These are phyloP conservation scores for Huntiella moniliformis DNA, from an alignment of 2,329 filamentous ascomycete genomes.

Conservation along the genomic window DNA sequence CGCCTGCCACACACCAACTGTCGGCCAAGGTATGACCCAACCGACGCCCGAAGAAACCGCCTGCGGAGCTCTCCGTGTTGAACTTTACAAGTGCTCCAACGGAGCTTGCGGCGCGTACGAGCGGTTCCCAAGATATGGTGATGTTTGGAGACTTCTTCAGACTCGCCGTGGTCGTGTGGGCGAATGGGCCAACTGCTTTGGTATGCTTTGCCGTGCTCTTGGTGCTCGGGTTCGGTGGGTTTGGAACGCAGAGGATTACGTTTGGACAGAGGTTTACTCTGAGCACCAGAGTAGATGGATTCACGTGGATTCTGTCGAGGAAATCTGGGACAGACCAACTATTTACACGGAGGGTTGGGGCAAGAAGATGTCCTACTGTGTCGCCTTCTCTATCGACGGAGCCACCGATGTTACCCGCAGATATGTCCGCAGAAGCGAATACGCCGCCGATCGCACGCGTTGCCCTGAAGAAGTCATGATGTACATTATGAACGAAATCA, in stretches of 20 bases:
- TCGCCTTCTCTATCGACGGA: slow-evolving; percentile 86
- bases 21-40: slow-evolving; percentile 63
- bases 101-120: slow-evolving; percentile 59
- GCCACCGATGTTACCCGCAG: slow-evolving; percentile 47
- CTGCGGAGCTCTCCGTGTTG: slow-evolving; percentile 69
- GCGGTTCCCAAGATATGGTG: slow-evolving; percentile 82
- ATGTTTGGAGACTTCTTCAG: slow-evolving; percentile 82
- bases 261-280: slow-evolving; percentile 96
- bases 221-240: slow-evolving; percentile 88
- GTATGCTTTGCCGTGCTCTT: slow-evolving; percentile 88
- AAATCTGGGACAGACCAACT: slow-evolving; percentile 83
- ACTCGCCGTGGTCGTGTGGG: slow-evolving; percentile 72
- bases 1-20: slow-evolving; percentile 63
- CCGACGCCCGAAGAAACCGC: slow-evolving; percentile 80
- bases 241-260: slow-evolving; percentile 93
- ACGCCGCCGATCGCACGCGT: slow-evolving; percentile 55
- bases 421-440: slow-evolving; percentile 52
- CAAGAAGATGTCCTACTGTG: slow-evolving; percentile 91
- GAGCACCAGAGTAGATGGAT: slow-evolving; percentile 87
- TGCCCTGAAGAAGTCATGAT: slow-evolving; percentile 80
- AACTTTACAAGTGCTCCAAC: slow-evolving; percentile 75
- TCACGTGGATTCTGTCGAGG: slow-evolving; percentile 91
- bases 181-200: slow-evolving; percentile 98
- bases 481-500: slow-evolving; percentile 84
- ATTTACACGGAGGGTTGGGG: slow-evolving; percentile 91